These are phyloP conservation scores for Carpinus fangiana DNA, from an alignment of 306 rosid genomes.

Conservation along the genomic window DNA sequence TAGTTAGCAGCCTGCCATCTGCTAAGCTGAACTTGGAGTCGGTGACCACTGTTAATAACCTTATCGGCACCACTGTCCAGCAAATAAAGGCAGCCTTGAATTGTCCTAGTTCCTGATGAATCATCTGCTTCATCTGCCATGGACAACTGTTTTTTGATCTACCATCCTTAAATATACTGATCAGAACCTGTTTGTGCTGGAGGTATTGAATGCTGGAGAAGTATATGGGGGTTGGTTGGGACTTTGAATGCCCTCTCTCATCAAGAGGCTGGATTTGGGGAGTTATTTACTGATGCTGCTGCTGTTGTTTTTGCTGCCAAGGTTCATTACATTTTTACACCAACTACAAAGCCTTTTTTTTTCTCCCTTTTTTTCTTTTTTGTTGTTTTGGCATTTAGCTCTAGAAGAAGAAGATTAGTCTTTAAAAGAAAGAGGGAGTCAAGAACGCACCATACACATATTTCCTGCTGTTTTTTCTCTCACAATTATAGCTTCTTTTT, in stretches of 20 bases:
- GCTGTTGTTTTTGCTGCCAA: constrained; percentile 39
- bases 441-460: constrained; percentile 90
- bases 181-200: constrained; percentile 38
- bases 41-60: constrained; percentile 79
- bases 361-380: neutral
- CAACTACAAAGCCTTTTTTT: constrained; percentile 40
- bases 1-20: constrained; percentile 78
- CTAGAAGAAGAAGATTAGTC: constrained; percentile 5
- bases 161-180: constrained; percentile 48
- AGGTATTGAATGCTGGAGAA: constrained; percentile 56
- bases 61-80: constrained; percentile 77
- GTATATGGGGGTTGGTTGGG: constrained; percentile 58
- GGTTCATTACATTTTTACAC: constrained; percentile 64
- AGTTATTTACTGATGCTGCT: constrained; percentile 54
- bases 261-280: constrained; percentile 49
- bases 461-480: constrained; percentile 17
- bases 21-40: constrained; percentile 87
- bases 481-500: neutral
- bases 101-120: constrained; percentile 64
- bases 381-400: neutral
- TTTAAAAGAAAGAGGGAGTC: constrained; percentile 74
- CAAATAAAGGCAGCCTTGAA: constrained; percentile 87
- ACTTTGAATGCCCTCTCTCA: constrained; percentile 67
- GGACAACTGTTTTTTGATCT: constrained; percentile 24
- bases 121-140: neutral